Base-by-base conservation (phyloP, 1,284 basidiomycete species). In the Porogramme epimiltina region DNA sequence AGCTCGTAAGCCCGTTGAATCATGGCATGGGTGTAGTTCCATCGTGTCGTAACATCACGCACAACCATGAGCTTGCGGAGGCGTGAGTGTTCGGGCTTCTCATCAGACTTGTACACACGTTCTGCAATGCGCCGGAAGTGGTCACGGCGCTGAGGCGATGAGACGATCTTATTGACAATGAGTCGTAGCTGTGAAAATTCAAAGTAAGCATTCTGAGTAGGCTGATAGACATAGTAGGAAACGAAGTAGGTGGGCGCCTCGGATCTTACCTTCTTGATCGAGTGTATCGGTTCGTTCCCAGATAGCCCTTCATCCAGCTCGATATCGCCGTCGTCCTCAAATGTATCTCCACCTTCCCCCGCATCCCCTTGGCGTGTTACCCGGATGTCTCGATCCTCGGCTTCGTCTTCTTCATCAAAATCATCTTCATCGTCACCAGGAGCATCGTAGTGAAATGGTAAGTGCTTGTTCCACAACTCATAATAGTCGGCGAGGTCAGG, bases 401-500 rank as follows among this genome's bases (percentile, higher is more conserved):
- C 26, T 15, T 49, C 47, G 19, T 33, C 36, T 3, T 42, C 47
- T 22, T 42, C 47, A 10, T 41, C 39, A 1, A 28, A 11, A 11
- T 28, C 26, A 11, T 4, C 16, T 6, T 42, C 40, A 8, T 54
- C 46, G 47, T 71, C 70, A 5, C 52, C 41, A 1, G 62, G 52
- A 16, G 54, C 31, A 46, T 68, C 54, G 45, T 65, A 67, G 47
- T 71, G 66, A 26, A 70, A 47, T 0, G 69, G 68, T 6, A 45
- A 25, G 9, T 63, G 58, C 51, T 70, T 69, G 36, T 63, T 40
- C 18, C 44, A 26, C 6, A 44, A 20, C 28, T 31, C 28, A 46
- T 64, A 71, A 48, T 68, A 67, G 52, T 72, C 69, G 8, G 48
- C 38, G 0, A 49, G 39, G 9, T 65, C 62, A 0, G 66, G 66